These are phyloP conservation scores for Scorias spongiosa DNA, from an alignment of 2,329 filamentous ascomycete species.

Conservation along the genomic window DNA sequence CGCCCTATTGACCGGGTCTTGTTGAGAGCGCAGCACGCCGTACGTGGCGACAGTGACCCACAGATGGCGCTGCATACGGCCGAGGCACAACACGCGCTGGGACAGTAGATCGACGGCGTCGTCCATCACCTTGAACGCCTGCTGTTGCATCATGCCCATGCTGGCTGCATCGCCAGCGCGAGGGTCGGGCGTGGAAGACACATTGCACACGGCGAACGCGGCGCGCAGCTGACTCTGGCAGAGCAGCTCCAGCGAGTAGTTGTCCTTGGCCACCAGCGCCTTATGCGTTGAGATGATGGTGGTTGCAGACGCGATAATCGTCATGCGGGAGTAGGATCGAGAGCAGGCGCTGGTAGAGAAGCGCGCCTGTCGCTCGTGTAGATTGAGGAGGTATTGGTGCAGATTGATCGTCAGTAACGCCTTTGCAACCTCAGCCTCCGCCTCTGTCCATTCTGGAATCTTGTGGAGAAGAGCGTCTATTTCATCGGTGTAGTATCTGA, in stretches of 20 bases:
- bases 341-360: constrained; percentile 12
- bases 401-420: constrained; percentile 16
- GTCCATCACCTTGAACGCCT: constrained; percentile 4
- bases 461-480: constrained; percentile 14
- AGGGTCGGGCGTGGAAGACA: constrained; percentile 10
- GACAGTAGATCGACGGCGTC: constrained; percentile 15
- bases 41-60: constrained; percentile 17
- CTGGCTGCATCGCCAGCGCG: constrained; percentile 10
- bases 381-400: constrained; percentile 16
- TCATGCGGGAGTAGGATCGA: constrained; percentile 16
- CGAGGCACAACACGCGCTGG: constrained; percentile 15
- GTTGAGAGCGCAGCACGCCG: constrained; percentile 13
- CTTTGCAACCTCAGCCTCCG: constrained; percentile 5
- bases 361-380: constrained; percentile 17
- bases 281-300: constrained; percentile 15
- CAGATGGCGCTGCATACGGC: constrained; percentile 16
- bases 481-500: constrained; percentile 18
- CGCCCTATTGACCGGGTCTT: constrained; percentile 9
- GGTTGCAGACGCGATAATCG: constrained; percentile 13
- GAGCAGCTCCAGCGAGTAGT: constrained; percentile 13
- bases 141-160: constrained; percentile 4
- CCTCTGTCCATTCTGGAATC: constrained; percentile 12
- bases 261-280: constrained; percentile 10
- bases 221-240: constrained; percentile 16
- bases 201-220: constrained; percentile 14